Evolutionary conservation across 164 flowering plant genomes (phyloP), one percentile per base, ranked within the genome.

Genomic region (Magnolia changhungtana): DNA sequence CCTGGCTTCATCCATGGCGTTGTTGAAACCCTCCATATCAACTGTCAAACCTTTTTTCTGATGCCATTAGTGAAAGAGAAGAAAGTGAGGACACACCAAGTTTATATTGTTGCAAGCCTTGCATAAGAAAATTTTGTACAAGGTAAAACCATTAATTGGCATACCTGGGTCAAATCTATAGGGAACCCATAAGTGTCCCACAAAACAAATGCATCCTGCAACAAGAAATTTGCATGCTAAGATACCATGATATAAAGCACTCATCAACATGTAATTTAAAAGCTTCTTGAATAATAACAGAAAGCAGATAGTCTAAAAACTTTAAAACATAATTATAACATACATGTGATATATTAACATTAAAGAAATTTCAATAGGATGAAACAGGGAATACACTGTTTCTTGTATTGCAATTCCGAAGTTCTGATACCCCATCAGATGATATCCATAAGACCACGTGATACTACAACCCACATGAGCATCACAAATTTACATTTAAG

Each of bases 101-200:
- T 10, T 61, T 24, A 52, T 8, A 58, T 24, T 27, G 23, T 55
- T 55, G n/a, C 74, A 5, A 69, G 24, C 50, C 63, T 21, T 29
- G 72, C 8, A 37, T 0, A 45, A 1, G 66, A 65, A 68, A 14
- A 3, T 4, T 58, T 59, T 58, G 10, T 4, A 27, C 68, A 20
- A 67, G 63, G 37, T 9, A 63, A 66, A 72, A 69, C 37, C 14
- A 61, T 14, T 73, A 72, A 5, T 29, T 72, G 19, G 71, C 49
- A 55, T 72, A 96, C 99, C 95, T 96, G 98, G 58, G 99, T 96
- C 80, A 96, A 84, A 85, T 96, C 99, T 80, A 94, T 81, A 7
- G 99, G 99, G 77, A 96, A 96, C 19, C 99, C 99, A 86, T 84
- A 96, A 13, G 99, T 96, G 79, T 94, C 98, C 99, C 99, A 96